Base-by-base conservation (phyloP, 441 rosid species). In the Gossypium lobatum region DNA sequence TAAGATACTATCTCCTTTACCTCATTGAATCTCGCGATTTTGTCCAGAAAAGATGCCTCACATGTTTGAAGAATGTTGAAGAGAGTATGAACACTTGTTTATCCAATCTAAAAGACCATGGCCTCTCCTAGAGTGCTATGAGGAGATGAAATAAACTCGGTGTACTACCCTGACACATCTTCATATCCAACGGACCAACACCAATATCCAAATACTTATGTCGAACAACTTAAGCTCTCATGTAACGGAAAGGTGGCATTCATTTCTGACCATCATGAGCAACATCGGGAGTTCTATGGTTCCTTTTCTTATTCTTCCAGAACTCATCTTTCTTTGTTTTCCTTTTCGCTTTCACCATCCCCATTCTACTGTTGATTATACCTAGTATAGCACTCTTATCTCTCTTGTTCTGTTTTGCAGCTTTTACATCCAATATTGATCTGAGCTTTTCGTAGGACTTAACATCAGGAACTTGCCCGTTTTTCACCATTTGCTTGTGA, bases 401-500 rank as follows among this genome's bases (percentile, higher is more conserved):
- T 73, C 77, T 87, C 79, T 67, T 85, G 82, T 91, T 92, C 83
- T 80, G 89, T 39, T 77, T 82, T 66, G 90, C 88, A 18, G 90
- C 92, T 83, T 95, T 92, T 17, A 81, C 91, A 77, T 87, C 93
- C 80, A 95, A 76, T 77, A 88, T 85, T 34, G 87, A 78, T 79
- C 91, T 88, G 54, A 95, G 95, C 91, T 92, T 92, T 73, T 88
- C 84, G 17, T 92, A 95, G 0, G 97, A 84, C 84, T 83, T 84
- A 14, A 74, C 73, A 82, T 95, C 97, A 3, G 94, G 96, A 50
- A 95, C 88, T 77, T 91, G 91, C 50, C 90, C 81, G 50, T 82
- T 89, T 80, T 88, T 87, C 58, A 95, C 97, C 98, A 92, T 95
- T 80, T 76, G 75, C 91, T 92, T 95, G 82, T 91, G 97, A 82